phyloP scores from a whole-genome alignment of 2,329 filamentous ascomycete genomes.

The Nothopassalora personata region DNA sequence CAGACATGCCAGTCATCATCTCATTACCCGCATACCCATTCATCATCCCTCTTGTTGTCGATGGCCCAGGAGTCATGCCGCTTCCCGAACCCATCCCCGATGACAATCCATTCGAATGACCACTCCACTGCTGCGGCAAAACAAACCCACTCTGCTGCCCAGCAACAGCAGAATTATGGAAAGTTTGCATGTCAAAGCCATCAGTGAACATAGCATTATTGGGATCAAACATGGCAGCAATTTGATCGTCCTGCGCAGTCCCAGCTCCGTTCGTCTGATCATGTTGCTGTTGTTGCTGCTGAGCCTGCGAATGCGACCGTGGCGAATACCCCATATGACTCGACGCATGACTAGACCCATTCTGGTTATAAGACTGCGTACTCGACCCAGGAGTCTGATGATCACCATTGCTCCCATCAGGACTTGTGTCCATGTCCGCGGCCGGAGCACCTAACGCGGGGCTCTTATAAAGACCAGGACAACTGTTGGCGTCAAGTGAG shows the following conservation, averaged over 20 bases:
- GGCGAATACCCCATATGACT: slow-evolving; percentile 28
- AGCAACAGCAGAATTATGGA: slow-evolving; percentile 7
- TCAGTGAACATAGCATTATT: slow-evolving; percentile 10
- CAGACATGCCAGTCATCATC: slow-evolving; percentile 23
- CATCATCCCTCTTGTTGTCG: slow-evolving; percentile 13
- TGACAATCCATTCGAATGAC: background rate
- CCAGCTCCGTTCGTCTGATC: background rate
- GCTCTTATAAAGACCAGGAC: slow-evolving; percentile 17
- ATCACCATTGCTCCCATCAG: slow-evolving; percentile 25
- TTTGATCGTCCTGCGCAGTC: slow-evolving; percentile 3
- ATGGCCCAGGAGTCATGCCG: slow-evolving; percentile 17
- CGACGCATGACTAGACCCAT: slow-evolving; percentile 26
- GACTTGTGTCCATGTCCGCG: slow-evolving; percentile 29
- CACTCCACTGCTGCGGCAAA: slow-evolving; percentile 16
- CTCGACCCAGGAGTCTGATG: slow-evolving; percentile 27
- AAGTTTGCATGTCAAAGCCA: slow-evolving; percentile 23
- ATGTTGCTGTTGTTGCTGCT: slow-evolving; percentile 10
- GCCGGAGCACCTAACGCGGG: slow-evolving; percentile 9
- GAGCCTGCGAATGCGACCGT: background rate
- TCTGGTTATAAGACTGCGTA: slow-evolving; percentile 19
- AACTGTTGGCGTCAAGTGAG: slow-evolving; percentile 10
- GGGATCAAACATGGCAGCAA: slow-evolving; percentile 14
- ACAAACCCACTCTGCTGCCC: slow-evolving; percentile 19
- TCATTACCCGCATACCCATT: slow-evolving; percentile 7
- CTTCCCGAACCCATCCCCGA: slow-evolving; percentile 1